A percentile compares a stretch with the other conserved stretches of the same genome.
phyloP scores from a whole-genome alignment of 139 green algal species.

The Chlamydomonas sp. region DNA sequence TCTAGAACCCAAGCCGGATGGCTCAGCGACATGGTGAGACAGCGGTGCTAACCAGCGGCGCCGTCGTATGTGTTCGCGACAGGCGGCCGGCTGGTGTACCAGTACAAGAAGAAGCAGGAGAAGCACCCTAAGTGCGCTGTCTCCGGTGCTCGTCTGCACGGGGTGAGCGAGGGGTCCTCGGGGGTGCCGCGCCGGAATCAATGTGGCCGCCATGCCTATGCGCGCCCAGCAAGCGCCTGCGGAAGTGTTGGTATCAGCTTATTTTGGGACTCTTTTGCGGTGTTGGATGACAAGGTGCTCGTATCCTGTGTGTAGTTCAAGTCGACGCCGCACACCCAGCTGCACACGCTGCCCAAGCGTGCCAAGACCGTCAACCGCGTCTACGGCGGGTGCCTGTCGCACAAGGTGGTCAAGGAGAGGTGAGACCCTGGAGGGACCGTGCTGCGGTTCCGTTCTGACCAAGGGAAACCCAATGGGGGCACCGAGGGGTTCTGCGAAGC shows the following conservation, averaged over 20 bases:
- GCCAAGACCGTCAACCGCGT: conserved; percentile 95
- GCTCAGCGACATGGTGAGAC: no score
- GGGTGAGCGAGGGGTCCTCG: conserved; percentile 64
- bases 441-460: neutral
- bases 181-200: no score
- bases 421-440: conserved; percentile 30
- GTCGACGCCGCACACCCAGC: conserved; percentile 29
- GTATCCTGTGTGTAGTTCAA: conserved; percentile 6
- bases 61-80: neutral
- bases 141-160: conserved; percentile 82
- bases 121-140: conserved; percentile 83
- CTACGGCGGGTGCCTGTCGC: conserved; percentile 93
- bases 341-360: conserved; percentile 71
- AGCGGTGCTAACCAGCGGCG: no score
- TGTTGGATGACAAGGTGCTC: neutral
- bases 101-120: conserved; percentile 93
- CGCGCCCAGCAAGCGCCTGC: no score
- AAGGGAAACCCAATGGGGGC: no score
- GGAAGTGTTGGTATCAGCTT: no score
- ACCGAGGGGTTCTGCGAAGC: no score
- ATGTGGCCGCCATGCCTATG: no score
- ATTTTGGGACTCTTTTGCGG: neutral
- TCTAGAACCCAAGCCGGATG: no score
- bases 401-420: conserved; percentile 87
- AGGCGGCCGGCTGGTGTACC: conserved; percentile 92